These are phyloP conservation scores for Paecilomyces variotii DNA, from an alignment of 2,329 filamentous ascomycete genomes.

Conservation along the genomic window DNA sequence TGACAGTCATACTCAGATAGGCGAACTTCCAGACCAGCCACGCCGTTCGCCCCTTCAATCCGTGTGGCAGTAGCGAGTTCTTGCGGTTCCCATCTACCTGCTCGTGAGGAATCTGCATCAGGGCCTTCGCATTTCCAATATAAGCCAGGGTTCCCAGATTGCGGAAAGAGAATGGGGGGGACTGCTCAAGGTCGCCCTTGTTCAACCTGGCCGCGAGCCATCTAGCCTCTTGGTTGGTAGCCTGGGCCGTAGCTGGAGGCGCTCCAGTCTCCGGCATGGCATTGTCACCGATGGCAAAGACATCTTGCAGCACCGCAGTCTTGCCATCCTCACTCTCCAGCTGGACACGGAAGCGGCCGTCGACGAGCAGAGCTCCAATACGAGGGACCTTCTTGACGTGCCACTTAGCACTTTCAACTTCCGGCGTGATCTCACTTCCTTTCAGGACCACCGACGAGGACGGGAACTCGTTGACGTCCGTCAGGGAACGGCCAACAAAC, in stretches of 20 bases:
- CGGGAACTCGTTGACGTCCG: conserved; percentile 26
- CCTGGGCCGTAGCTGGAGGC: conserved; percentile 52
- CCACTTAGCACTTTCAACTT: conserved; percentile 31
- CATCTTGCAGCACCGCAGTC: conserved; percentile 42
- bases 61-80: conserved; percentile 24
- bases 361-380: conserved; percentile 45
- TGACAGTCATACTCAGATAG: conserved; percentile 40
- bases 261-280: conserved; percentile 44
- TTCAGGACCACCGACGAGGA: conserved; percentile 19
- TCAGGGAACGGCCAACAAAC: conserved; percentile 20
- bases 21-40: conserved; percentile 38
- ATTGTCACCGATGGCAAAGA: conserved; percentile 51
- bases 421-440: conserved; percentile 5
- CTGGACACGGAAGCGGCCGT: conserved; percentile 49
- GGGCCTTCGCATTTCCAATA: conserved; percentile 48
- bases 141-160: conserved; percentile 54
- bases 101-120: conserved; percentile 44
- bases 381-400: conserved; percentile 42
- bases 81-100: conserved; percentile 8
- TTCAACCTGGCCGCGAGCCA: conserved; percentile 52
- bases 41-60: conserved; percentile 32
- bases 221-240: conserved; percentile 50
- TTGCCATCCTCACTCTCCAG: conserved; percentile 32
- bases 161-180: conserved; percentile 44
- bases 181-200: conserved; percentile 31